phyloP scores from a whole-genome alignment of 2,329 filamentous ascomycete species.

The Dothideomycetidae sp. region DNA sequence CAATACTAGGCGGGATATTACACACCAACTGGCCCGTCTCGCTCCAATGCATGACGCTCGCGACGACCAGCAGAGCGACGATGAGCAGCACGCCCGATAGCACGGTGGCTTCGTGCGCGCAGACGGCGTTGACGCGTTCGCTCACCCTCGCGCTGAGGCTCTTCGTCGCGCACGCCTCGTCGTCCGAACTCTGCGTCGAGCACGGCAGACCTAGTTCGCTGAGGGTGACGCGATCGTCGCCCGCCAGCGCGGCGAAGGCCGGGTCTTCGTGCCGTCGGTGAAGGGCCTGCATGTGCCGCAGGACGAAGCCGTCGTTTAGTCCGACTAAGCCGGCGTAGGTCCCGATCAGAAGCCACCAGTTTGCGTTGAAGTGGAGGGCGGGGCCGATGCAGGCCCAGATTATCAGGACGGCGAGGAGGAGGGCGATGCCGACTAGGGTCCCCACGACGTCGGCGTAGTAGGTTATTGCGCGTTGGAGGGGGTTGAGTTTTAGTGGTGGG shows the following conservation, averaged over 20 bases:
- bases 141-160: conserved; percentile 12
- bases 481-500: conserved; percentile 20
- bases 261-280: conserved; percentile 13
- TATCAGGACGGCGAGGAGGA: conserved; percentile 25
- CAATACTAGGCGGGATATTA: conserved; percentile 25
- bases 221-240: conserved; percentile 6
- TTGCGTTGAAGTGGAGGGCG: conserved; percentile 27
- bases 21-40: conserved; percentile 23
- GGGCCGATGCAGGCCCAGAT: conserved; percentile 29
- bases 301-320: conserved; percentile 32
- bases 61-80: conserved; percentile 18
- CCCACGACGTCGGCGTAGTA: conserved; percentile 32
- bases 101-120: conserved; percentile 21
- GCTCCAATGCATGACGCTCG: conserved; percentile 20
- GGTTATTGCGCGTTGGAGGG: conserved; percentile 27
- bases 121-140: conserved; percentile 14
- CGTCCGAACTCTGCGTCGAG: too few relatives aligned
- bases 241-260: conserved; percentile 12
- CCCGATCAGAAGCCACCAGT: conserved; percentile 36
- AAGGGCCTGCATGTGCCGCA: conserved; percentile 30
- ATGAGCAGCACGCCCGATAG: conserved; percentile 17
- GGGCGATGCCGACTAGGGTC: conserved; percentile 26
- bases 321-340: conserved; percentile 35
- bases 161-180: not conserved
- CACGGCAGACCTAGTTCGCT: not conserved